These are phyloP conservation scores for Eucalyptus melliodora DNA, from an alignment of 345 rosid species.

Conservation along the genomic window DNA sequence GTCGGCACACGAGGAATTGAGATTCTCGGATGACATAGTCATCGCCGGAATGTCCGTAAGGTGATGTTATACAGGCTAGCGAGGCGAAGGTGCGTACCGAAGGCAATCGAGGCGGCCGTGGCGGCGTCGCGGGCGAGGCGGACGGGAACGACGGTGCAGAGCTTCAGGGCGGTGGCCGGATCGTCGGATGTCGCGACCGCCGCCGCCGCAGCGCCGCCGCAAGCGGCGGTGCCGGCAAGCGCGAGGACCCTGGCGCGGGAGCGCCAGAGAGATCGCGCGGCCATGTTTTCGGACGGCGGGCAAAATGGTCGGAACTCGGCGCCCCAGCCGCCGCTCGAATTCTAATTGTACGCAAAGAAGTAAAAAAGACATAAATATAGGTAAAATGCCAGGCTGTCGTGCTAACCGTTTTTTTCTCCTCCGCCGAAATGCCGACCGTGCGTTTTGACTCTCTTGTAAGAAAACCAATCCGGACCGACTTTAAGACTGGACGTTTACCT, in stretches of 20 bases:
- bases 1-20: background rate
- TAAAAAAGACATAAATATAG: background rate
- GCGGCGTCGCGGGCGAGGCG: slow-evolving; percentile 60
- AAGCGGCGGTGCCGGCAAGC: slow-evolving; percentile 35
- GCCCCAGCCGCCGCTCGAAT: background rate
- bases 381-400: background rate
- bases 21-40: background rate
- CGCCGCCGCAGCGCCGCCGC: slow-evolving; percentile 54
- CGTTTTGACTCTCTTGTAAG: background rate
- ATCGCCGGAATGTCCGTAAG: background rate
- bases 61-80: background rate
- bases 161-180: slow-evolving; percentile 55
- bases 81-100: slow-evolving; percentile 28
- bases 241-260: slow-evolving; percentile 40
- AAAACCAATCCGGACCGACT: background rate
- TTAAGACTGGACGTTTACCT: background rate
- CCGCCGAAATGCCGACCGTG: background rate
- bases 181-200: slow-evolving; percentile 58
- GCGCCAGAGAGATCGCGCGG: slow-evolving; percentile 63
- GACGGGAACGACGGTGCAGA: slow-evolving; percentile 66
- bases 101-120: slow-evolving; percentile 80
- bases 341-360: background rate
- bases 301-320: background rate
- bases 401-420: background rate
- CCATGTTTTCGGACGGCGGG: slow-evolving; percentile 5